phyloP scores from a whole-genome alignment of 2,329 filamentous ascomycete genomes.

The Apiospora marii region DNA sequence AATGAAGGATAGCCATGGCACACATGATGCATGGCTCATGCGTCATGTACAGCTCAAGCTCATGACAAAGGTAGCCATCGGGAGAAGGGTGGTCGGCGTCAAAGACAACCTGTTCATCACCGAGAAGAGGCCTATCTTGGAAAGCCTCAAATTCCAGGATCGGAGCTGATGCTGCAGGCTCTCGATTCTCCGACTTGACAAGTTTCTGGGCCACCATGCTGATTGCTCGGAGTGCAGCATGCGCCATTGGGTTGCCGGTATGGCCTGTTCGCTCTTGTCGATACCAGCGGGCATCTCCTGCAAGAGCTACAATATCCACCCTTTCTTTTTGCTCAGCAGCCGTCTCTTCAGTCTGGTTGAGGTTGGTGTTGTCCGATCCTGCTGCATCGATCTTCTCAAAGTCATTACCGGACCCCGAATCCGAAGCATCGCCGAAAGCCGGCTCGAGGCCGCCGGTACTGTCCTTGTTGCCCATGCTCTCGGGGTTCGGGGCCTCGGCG shows the following conservation, averaged over 20 bases:
- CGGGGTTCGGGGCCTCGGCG: slow-evolving; percentile 22
- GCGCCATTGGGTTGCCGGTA: slow-evolving; percentile 78
- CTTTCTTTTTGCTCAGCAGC: slow-evolving; percentile 43
- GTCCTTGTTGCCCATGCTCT: slow-evolving; percentile 10
- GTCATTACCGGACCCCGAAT: slow-evolving; percentile 9
- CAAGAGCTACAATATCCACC: slow-evolving; percentile 71
- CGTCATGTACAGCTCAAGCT: slow-evolving; percentile 90
- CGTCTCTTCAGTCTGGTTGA: slow-evolving; percentile 25
- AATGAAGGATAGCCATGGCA: slow-evolving; percentile 95
- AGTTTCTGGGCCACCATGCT: slow-evolving; percentile 80
- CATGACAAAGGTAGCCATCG: slow-evolving; percentile 92
- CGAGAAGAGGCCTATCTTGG: slow-evolving; percentile 72
- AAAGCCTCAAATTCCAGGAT: slow-evolving; percentile 68
- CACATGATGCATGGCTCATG: slow-evolving; percentile 98
- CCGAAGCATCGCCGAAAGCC: slow-evolving; percentile 21
- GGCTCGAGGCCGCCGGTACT: slow-evolving; percentile 25
- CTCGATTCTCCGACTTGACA: slow-evolving; percentile 61
- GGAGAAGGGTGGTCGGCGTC: slow-evolving; percentile 69
- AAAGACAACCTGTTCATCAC: slow-evolving; percentile 70
- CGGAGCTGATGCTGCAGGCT: slow-evolving; percentile 44
- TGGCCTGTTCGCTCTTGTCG: slow-evolving; percentile 55
- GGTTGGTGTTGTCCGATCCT: slow-evolving; percentile 26
- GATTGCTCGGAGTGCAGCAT: slow-evolving; percentile 80
- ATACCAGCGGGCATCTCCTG: slow-evolving; percentile 78
- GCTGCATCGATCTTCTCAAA: slow-evolving; percentile 26